phyloP scores from a whole-genome alignment of 108 stramenopile genomes.

The Licmophora abbreviata region DNA sequence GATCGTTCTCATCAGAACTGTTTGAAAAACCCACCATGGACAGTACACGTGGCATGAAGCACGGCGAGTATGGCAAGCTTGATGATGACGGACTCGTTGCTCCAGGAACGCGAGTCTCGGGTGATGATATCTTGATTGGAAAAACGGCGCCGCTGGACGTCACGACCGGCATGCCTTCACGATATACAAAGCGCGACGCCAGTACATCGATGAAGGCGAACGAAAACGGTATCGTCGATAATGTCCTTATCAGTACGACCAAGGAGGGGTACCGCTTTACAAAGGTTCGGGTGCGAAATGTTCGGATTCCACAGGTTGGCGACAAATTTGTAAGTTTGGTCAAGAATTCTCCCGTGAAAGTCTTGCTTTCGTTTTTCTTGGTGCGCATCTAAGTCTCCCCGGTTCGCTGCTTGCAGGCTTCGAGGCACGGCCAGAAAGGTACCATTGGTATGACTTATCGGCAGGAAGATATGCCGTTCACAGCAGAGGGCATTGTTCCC shows the following conservation, averaged over 20 bases:
- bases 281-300: conserved; percentile 90
- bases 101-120: conserved; percentile 82
- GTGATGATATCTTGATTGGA: conserved; percentile 87
- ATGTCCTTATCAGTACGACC: conserved; percentile 92
- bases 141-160: conserved; percentile 80
- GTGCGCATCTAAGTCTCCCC: too few species aligned
- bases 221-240: conserved; percentile 96
- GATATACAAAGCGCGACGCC: conserved; percentile 92
- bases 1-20: conserved; percentile 80
- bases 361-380: too few species aligned
- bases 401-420: too few species aligned
- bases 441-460: conserved; percentile 94
- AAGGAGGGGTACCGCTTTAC: conserved; percentile 94
- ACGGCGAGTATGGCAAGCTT: conserved; percentile 86
- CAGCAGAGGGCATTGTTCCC: conserved; percentile 90
- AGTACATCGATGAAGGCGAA: conserved; percentile 94
- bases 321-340: conserved; percentile 99
- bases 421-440: conserved; percentile 99
- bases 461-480: conserved; percentile 98
- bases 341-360: too few species aligned
- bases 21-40: conserved; percentile 82
- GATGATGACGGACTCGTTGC: conserved; percentile 91
- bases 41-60: conserved; percentile 74
- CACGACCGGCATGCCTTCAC: conserved; percentile 57
- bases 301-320: conserved; percentile 94